Base-by-base conservation (phyloP, 228 moss, liverwort and hornwort species). In the Sphagnum fallax region DNA sequence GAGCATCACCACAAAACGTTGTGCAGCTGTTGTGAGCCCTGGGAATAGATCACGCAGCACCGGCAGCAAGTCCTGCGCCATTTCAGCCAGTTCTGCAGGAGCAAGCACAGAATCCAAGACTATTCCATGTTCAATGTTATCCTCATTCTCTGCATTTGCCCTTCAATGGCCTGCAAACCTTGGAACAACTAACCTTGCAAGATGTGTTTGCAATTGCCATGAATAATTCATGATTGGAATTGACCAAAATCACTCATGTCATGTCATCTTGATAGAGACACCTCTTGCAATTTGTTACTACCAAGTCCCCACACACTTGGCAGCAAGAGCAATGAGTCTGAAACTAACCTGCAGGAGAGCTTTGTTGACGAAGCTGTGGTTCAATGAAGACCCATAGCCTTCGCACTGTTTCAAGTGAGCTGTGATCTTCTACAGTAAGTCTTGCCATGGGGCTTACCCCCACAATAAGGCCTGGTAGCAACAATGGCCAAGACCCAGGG, bases 401-500 rank as follows among this genome's bases (percentile, higher is more conserved):
- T 73, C 82, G 83, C 55, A 96, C 82, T 15, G 90, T 78, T 65
- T 89, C 78, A 63, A 96, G 86, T 49, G 92, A 96, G 53, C 83
- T 81, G 71, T 88, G 89, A 73, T 96, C 95, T 74, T 96, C 95
- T 16, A 79, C 77, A 5, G 95, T 91, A 1, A 96, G 75, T 69
- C 75, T 87, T 55, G 95, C 95, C 73, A 96, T 88, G 50, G 81
- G 71, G 48, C 68, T 76, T 65, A 82, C 73, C 61, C 91, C 93
- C 53, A 93, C 84, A 6, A 90, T 49, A n/a, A 92, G 75, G 57
- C 90, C 79, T 8, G 55, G 55, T 55, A 55, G 55, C 16, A 90
- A 92, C 53, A 95, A 86, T 5, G 95, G 95, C 95, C 95, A 96
- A 49, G 95, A 84, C 48, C 95, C 88, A 65, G 89, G 91, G 50